Evolutionary conservation across 1,139 yeast species (phyloP).

Genomic region (Pichia sp.): DNA sequence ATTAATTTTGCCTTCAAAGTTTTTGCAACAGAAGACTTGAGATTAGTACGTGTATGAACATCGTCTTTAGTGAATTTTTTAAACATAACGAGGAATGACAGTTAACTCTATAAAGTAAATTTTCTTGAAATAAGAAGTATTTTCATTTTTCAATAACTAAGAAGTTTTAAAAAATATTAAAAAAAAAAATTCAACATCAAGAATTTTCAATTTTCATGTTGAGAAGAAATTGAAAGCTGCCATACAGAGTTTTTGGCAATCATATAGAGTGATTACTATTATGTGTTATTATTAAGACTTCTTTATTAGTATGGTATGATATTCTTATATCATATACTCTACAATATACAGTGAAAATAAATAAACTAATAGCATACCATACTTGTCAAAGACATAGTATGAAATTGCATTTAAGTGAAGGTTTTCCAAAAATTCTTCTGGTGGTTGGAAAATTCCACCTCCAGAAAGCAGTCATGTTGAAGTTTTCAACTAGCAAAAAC

Average conservation of each 20-base stretch:
- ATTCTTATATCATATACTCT: too few species aligned
- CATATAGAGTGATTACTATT: too few species aligned
- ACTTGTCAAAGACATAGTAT: slow-evolving; percentile 7
- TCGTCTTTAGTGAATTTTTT: slow-evolving; percentile 80
- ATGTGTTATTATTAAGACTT: too few species aligned
- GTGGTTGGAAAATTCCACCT: slow-evolving; percentile 35
- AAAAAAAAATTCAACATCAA: too few species aligned
- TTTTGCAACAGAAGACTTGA: slow-evolving; percentile 89
- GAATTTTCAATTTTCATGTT: too few species aligned
- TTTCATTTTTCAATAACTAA: not conserved
- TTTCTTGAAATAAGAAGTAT: not conserved
- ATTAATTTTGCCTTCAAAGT: slow-evolving; percentile 70
- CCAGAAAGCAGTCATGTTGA: slow-evolving; percentile 95
- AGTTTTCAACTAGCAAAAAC: slow-evolving; percentile 99
- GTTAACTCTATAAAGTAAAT: not conserved
- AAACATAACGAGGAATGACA: slow-evolving; percentile 37
- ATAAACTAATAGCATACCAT: not conserved
- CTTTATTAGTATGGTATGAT: too few species aligned
- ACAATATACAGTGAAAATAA: too few species aligned
- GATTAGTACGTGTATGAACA: slow-evolving; percentile 82
- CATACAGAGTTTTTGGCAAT: too few species aligned
- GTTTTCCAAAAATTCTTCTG: slow-evolving; percentile 76
- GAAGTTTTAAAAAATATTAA: too few species aligned
- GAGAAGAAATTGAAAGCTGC: too few species aligned
- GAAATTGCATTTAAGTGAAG: not conserved